Conservation (phyloP, 2,329 filamentous ascomycete genomes). For the Paecilomyces dactylethromorphus region DNA sequence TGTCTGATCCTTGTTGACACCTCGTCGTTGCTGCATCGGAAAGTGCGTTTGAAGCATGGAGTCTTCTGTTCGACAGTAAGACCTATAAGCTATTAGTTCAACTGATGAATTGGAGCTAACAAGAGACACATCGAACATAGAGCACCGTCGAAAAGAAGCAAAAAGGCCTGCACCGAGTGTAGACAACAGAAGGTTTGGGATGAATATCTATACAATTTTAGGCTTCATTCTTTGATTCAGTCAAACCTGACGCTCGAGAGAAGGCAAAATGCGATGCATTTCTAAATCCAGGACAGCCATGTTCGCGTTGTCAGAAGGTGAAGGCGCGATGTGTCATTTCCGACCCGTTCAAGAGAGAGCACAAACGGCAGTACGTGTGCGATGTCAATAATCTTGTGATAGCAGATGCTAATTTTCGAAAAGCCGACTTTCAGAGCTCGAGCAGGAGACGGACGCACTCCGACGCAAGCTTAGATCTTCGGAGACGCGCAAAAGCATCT, state of each 20-base stretch:
- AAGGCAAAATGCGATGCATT: conserved; percentile 36
- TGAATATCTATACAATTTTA: neutral
- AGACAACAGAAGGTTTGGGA: conserved; percentile 36
- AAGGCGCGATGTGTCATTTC: conserved; percentile 31
- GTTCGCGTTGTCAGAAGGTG: conserved; percentile 32
- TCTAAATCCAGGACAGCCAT: conserved; percentile 26
- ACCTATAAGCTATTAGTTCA: neutral
- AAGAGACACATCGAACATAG: neutral
- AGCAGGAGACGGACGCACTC: conserved; percentile 32
- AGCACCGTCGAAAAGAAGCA: conserved; percentile 20
- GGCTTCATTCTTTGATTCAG: too few species aligned
- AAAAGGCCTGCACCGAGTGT: conserved; percentile 39
- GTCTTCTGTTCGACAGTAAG: too few species aligned
- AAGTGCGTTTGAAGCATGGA: too few species aligned
- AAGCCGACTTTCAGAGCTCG: conserved; percentile 31
- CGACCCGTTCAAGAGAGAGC: conserved; percentile 36
- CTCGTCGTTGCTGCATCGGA: too few species aligned
- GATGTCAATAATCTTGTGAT: neutral
- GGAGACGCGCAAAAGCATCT: conserved; percentile 11
- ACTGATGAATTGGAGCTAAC: neutral
- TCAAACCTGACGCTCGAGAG: neutral
- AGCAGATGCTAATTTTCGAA: neutral
- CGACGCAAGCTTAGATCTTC: conserved; percentile 25
- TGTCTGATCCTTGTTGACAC: too few species aligned
- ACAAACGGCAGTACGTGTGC: conserved; percentile 32